These are phyloP conservation scores for Colletotrichum caudatum DNA, from an alignment of 2,329 filamentous ascomycete species.

Conservation along the genomic window DNA sequence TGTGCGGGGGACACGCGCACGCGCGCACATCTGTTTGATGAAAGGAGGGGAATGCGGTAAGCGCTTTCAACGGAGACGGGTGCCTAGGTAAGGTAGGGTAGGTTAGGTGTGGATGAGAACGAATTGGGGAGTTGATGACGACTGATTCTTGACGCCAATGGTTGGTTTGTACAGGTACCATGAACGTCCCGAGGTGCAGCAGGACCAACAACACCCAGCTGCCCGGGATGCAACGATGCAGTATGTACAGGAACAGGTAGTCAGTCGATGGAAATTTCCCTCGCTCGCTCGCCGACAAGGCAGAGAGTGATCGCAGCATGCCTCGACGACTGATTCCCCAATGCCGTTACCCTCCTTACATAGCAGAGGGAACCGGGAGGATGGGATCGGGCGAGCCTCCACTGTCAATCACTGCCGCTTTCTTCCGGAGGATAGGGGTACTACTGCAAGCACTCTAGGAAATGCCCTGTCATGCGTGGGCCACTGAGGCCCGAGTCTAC, in stretches of 20 bases:
- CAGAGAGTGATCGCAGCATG: no score
- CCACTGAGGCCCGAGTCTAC: constrained; percentile 30
- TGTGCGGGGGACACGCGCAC: background rate
- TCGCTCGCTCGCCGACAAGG: no score
- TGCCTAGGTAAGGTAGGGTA: no score
- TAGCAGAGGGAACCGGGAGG: background rate
- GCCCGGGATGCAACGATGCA: constrained; percentile 22
- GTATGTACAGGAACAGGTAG: background rate
- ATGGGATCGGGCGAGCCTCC: background rate
- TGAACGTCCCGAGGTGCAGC: no score
- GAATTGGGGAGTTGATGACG: constrained; percentile 29
- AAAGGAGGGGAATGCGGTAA: constrained; percentile 9
- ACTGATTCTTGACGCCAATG: background rate
- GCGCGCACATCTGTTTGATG: background rate
- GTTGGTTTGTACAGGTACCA: no score
- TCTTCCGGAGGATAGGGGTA: constrained; percentile 12
- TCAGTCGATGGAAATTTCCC: no score
- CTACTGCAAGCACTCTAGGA: constrained; percentile 40
- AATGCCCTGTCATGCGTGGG: constrained; percentile 7
- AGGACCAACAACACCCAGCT: constrained; percentile 18
- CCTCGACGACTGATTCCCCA: no score
- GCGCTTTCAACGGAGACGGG: no score
- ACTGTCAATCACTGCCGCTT: constrained; percentile 22
- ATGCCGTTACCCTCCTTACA: no score
- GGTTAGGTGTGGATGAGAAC: no score